Evolutionary conservation across 305 asterid species (phyloP).

Genomic region (Solanum hybrid): DNA sequence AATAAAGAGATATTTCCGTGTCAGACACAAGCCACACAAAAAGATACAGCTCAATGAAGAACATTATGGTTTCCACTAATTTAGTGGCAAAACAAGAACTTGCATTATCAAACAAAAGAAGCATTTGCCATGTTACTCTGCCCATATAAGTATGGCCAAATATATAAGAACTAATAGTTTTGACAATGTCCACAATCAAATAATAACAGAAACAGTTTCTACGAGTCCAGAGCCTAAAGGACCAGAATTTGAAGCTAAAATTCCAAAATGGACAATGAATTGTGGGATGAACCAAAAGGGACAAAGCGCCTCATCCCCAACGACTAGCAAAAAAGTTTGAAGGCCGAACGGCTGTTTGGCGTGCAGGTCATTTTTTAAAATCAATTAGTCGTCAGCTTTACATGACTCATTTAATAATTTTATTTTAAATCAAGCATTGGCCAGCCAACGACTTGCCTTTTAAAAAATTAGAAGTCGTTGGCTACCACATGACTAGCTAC

Average conservation of each 20-base stretch:
- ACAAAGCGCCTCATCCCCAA: background rate
- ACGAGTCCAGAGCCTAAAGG: background rate
- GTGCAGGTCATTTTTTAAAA: background rate
- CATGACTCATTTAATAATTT: background rate
- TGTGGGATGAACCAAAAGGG: background rate
- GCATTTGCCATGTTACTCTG: background rate
- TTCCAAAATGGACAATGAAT: background rate
- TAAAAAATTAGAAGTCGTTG: background rate
- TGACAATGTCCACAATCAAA: background rate
- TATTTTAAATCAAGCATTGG: background rate
- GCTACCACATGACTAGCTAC: background rate
- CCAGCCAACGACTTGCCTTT: background rate
- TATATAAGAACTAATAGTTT: background rate
- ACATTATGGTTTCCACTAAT: background rate
- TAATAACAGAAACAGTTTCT: background rate
- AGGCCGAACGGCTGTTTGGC: background rate
- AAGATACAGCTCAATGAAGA: background rate
- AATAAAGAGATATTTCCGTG: background rate
- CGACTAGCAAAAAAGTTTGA: background rate
- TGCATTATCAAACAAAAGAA: background rate
- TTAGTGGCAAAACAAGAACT: background rate
- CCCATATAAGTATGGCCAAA: background rate
- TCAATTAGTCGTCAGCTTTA: background rate
- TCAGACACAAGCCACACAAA: background rate
- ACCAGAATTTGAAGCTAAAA: background rate